These are phyloP conservation scores for Lodderomyces margitis DNA, from an alignment of 1,139 yeast genomes.

Conservation along the genomic window DNA sequence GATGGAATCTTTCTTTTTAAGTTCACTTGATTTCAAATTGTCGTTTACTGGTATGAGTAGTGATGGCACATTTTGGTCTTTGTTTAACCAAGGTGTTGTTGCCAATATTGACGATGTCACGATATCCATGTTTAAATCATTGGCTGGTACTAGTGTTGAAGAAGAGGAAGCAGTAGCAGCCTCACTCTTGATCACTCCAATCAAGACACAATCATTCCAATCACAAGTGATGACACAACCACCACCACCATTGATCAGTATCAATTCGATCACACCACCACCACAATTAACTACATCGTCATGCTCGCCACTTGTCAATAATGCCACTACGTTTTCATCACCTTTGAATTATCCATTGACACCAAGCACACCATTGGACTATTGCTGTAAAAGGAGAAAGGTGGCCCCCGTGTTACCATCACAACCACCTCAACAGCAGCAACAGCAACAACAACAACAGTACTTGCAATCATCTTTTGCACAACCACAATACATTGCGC, in stretches of 20 bases:
- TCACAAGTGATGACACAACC: not conserved
- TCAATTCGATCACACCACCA: conserved; percentile 3
- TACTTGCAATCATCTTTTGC: not conserved
- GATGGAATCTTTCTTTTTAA: conserved; percentile 31
- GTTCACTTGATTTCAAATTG: conserved; percentile 29
- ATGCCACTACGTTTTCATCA: conserved; percentile 12
- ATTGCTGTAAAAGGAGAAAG: not conserved
- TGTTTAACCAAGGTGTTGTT: not conserved
- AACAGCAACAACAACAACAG: not conserved
- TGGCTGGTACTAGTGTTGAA: conserved; percentile 6
- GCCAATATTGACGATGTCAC: conserved; percentile 6
- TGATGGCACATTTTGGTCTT: conserved; percentile 28
- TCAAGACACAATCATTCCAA: not conserved
- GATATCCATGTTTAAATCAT: conserved; percentile 10
- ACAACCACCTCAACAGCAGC: not conserved
- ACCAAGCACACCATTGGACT: conserved; percentile 16
- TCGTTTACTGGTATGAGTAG: conserved; percentile 23
- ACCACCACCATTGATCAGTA: not conserved
- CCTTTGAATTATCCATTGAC: conserved; percentile 16
- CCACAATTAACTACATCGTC: conserved; percentile 2
- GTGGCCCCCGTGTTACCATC: conserved; percentile 1
- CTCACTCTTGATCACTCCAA: not conserved
- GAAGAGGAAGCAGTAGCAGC: not conserved
- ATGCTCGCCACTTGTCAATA: conserved; percentile 3
- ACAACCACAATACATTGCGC: not conserved